Percentiles rank a stretch among this genome's conserved stretches.
phyloP scores from a whole-genome alignment of 1,284 basidiomycete species.

The Ustilago lituana region DNA sequence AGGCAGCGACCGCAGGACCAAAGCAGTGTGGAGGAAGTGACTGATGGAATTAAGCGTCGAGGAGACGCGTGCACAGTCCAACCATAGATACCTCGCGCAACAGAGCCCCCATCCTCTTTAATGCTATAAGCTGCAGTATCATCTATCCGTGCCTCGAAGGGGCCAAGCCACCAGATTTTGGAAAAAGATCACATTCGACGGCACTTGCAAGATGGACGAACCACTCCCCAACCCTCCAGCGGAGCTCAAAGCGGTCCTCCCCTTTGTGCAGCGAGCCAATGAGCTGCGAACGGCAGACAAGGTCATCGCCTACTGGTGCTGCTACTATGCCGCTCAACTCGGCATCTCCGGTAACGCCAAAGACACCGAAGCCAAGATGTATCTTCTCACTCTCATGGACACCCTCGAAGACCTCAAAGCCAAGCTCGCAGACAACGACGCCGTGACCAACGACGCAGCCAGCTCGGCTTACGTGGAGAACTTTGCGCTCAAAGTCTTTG shows the following conservation, averaged over 20 bases:
- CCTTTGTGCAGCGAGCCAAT: conserved; percentile 87
- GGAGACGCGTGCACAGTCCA: conserved; percentile 30
- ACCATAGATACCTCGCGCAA: too few relatives aligned
- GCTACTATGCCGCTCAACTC: conserved; percentile 86
- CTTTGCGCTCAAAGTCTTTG: conserved; percentile 89
- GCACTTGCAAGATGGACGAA: conserved; percentile 29
- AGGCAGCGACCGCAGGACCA: too few relatives aligned
- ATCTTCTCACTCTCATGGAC: conserved; percentile 80
- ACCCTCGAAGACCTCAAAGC: conserved; percentile 83
- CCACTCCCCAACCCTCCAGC: conserved; percentile 43
- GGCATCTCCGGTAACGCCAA: conserved; percentile 78
- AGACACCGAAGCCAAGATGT: conserved; percentile 72
- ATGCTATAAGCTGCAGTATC: too few relatives aligned
- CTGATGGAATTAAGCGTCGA: too few relatives aligned
- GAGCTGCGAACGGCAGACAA: conserved; percentile 85
- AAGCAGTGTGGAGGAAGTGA: too few relatives aligned
- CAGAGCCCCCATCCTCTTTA: too few relatives aligned
- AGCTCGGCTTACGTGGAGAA: conserved; percentile 91
- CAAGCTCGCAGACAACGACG: conserved; percentile 79
- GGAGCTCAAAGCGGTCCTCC: conserved; percentile 72
- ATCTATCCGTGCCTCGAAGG: neutral
- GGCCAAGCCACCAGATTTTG: neutral
- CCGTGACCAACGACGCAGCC: conserved; percentile 82
- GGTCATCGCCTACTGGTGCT: conserved; percentile 93
- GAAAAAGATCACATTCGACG: neutral